Evolutionary conservation across 106 monocot species (phyloP).

Genomic region (Vanilla planifolia): DNA sequence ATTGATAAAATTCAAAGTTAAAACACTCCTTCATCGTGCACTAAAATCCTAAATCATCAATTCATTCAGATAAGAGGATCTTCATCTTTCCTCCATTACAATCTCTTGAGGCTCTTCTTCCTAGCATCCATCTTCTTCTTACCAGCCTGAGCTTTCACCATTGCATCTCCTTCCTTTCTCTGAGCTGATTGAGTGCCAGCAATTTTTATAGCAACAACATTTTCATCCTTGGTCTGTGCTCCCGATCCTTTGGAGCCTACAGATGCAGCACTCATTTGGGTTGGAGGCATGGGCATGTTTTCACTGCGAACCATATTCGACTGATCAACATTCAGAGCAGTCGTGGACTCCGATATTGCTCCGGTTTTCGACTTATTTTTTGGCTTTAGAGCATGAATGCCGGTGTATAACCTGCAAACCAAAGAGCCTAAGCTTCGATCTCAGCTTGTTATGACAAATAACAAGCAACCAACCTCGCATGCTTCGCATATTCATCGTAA

Average conservation of each 20-base stretch:
- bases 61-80: too few species aligned
- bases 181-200: slow-evolving; percentile 15
- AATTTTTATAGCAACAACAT: not conserved
- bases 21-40: too few species aligned
- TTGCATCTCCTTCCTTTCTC: slow-evolving; percentile 28
- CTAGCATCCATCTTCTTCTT: slow-evolving; percentile 89
- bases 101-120: slow-evolving; percentile 94
- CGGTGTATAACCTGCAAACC: slow-evolving; percentile 23
- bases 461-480: slow-evolving; percentile 21
- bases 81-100: slow-evolving; percentile 40
- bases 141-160: slow-evolving; percentile 40
- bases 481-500: slow-evolving; percentile 37
- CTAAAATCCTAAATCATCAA: too few species aligned
- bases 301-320: not conserved
- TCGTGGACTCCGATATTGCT: slow-evolving; percentile 78
- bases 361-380: slow-evolving; percentile 24
- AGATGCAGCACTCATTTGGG: not conserved
- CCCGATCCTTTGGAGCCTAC: not conserved
- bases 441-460: not conserved
- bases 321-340: slow-evolving; percentile 17
- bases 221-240: not conserved
- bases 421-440: not conserved
- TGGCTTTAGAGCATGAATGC: slow-evolving; percentile 34
- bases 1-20: too few species aligned
- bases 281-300: not conserved